Evolutionary conservation across 2,329 filamentous ascomycete genomes (phyloP).

Genomic region (Ceratocystis diversiconidia): DNA sequence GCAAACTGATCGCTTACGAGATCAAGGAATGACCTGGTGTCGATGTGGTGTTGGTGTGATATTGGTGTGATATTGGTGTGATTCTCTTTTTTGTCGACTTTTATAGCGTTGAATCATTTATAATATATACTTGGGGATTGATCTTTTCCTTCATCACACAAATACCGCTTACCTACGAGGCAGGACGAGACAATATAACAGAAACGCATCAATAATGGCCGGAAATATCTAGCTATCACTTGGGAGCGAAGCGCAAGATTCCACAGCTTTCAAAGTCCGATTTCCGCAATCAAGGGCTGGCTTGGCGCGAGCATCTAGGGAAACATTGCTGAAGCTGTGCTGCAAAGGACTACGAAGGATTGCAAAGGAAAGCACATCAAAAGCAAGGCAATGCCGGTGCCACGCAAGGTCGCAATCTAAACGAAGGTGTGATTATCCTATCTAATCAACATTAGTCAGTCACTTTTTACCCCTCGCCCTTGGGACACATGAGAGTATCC

Average conservation of each 20-base stretch:
- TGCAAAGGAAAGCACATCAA: background rate
- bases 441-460: background rate
- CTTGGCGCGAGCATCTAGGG: background rate
- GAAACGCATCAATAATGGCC: background rate
- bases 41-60: background rate
- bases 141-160: background rate
- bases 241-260: background rate
- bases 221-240: background rate
- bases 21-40: background rate
- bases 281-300: background rate
- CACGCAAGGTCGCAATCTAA: background rate
- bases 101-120: background rate
- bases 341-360: too few relatives aligned
- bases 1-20: background rate
- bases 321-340: background rate
- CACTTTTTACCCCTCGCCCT: background rate
- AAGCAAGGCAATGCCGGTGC: background rate
- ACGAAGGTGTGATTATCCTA: background rate
- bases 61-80: background rate
- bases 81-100: background rate
- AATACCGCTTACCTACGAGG: background rate
- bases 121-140: background rate
- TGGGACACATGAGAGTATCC: background rate
- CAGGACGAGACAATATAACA: background rate
- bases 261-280: background rate